Evolutionary conservation across 1,139 yeast species (phyloP).

Genomic region (Wickerhamomyces sp.): DNA sequence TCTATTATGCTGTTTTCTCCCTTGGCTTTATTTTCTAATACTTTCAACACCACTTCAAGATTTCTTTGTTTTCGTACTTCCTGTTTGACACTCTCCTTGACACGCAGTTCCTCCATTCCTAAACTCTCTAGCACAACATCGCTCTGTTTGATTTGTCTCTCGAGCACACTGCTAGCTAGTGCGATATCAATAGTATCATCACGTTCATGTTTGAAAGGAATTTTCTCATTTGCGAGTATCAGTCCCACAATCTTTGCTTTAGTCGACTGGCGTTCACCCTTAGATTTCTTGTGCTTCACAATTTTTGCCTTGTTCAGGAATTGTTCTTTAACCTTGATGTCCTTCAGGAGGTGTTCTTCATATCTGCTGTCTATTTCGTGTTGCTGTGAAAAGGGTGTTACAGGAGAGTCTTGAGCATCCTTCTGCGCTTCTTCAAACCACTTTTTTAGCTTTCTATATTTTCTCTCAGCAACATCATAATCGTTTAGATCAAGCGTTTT

Average conservation of each 20-base stretch:
- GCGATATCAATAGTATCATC: conserved; percentile 22
- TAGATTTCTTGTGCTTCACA: conserved; percentile 1
- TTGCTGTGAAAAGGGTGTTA: too few relatives aligned
- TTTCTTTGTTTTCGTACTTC: neutral
- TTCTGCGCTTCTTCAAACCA: neutral
- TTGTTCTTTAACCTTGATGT: conserved; percentile 4
- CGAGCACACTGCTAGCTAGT: conserved; percentile 12
- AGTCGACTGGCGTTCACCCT: neutral
- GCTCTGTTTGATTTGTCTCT: conserved; percentile 13
- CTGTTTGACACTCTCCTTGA: too few relatives aligned
- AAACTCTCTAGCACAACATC: conserved; percentile 2
- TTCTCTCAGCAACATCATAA: neutral
- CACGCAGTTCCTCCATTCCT: neutral
- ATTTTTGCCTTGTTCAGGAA: conserved; percentile 9
- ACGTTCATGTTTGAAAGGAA: conserved; percentile 18
- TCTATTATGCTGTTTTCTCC: too few relatives aligned
- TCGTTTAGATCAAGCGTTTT: too few relatives aligned
- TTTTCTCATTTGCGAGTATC: conserved; percentile 10
- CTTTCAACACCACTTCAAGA: conserved; percentile 1
- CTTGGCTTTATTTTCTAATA: neutral
- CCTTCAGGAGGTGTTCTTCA: conserved; percentile 8
- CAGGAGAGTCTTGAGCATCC: too few relatives aligned
- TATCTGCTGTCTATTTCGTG: conserved; percentile 4
- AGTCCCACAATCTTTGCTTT: conserved; percentile 6
- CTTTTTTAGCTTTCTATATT: neutral